These are phyloP conservation scores for Rhodamnia rubescens DNA, from an alignment of 345 rosid species.

Conservation along the genomic window DNA sequence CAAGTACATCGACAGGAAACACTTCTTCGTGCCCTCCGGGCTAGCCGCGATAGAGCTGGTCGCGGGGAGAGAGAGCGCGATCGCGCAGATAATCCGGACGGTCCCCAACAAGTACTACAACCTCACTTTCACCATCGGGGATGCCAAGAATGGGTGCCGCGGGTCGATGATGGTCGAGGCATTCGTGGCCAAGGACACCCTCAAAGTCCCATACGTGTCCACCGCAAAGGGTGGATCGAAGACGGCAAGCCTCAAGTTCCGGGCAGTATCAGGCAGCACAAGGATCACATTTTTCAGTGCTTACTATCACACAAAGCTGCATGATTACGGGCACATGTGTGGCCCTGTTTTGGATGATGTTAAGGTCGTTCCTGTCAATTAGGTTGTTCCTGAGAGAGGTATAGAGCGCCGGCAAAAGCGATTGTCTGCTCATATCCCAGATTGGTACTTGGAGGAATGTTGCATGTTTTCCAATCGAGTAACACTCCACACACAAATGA, in stretches of 20 bases:
- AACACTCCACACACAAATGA: not conserved
- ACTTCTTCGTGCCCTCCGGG: slow-evolving; percentile 59
- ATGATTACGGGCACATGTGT: slow-evolving; percentile 72
- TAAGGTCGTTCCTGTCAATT: slow-evolving; percentile 12
- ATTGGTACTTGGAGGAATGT: not conserved
- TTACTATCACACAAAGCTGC: slow-evolving; percentile 57
- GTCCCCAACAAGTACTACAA: slow-evolving; percentile 27
- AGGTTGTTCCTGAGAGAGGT: not conserved
- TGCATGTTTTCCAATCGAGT: not conserved
- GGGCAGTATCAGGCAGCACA: slow-evolving; percentile 35
- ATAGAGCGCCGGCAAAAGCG: not conserved
- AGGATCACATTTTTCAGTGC: slow-evolving; percentile 66
- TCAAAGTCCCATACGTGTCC: slow-evolving; percentile 34
- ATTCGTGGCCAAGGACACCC: slow-evolving; percentile 36
- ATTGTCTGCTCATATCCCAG: not conserved
- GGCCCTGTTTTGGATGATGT: slow-evolving; percentile 84
- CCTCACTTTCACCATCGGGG: slow-evolving; percentile 52
- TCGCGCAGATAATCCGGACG: slow-evolving; percentile 70
- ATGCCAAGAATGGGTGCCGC: slow-evolving; percentile 67
- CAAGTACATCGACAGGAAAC: slow-evolving; percentile 57
- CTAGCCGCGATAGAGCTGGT: slow-evolving; percentile 50
- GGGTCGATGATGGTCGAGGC: slow-evolving; percentile 83
- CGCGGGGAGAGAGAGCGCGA: slow-evolving; percentile 77
- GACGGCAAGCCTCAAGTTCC: slow-evolving; percentile 33
- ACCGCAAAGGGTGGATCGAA: slow-evolving; percentile 42